Evolutionary conservation across 805 yeast species (phyloP).

Genomic region (Helenozyma baotianmanensis): DNA sequence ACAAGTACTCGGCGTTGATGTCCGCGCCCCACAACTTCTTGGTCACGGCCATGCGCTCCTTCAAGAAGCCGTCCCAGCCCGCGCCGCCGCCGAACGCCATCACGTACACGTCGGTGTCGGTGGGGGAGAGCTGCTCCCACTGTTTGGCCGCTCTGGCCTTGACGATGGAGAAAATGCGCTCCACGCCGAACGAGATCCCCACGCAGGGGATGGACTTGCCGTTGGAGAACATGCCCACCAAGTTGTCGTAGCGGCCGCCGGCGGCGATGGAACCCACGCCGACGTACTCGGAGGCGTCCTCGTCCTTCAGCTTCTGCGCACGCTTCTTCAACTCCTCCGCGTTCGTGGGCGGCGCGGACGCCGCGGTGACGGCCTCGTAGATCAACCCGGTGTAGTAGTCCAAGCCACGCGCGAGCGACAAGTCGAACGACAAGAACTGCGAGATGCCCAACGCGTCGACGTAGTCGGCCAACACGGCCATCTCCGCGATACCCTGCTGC

Average conservation of each 20-base stretch:
- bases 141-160: conserved; percentile 64
- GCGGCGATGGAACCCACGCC: conserved; percentile 99
- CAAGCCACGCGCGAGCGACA: conserved; percentile 94
- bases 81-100: conserved; percentile 99
- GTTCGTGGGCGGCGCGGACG: conserved; percentile 90
- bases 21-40: conserved; percentile 83
- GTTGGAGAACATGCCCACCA: conserved; percentile 94
- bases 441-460: conserved; percentile 79
- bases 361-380: conserved; percentile 92
- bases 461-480: conserved; percentile 69
- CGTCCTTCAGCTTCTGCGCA: conserved; percentile 44
- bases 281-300: conserved; percentile 93
- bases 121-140: conserved; percentile 65
- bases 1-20: conserved; percentile 85
- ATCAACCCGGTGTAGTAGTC: conserved; percentile 97
- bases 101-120: conserved; percentile 87
- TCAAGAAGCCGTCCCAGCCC: conserved; percentile 88
- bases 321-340: conserved; percentile 62
- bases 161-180: conserved; percentile 85
- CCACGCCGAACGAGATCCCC: conserved; percentile 96
- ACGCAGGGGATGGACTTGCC: conserved; percentile 95
- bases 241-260: conserved; percentile 96
- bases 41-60: conserved; percentile 86
- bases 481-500: conserved; percentile 74
- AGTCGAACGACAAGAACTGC: conserved; percentile 71